Evolutionary conservation across 441 rosid genomes (phyloP), one percentile per base, ranked within the genome.

Genomic region (Raphanus hybrid): DNA sequence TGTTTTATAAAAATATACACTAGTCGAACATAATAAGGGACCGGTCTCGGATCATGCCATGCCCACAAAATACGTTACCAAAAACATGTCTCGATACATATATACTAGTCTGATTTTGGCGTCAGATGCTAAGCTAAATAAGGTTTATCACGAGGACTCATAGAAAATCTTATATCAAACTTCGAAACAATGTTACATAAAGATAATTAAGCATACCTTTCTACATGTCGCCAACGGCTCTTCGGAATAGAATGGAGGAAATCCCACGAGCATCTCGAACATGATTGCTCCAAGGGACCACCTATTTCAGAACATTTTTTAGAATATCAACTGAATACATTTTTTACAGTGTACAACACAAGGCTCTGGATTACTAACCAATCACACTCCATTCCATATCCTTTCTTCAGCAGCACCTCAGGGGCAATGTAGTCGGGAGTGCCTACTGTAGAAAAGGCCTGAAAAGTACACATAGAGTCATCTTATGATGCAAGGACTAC

Each of bases 371-470:
- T 59, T 55, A 84, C 92, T 71, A 66, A 88, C 92, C 92, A 88
- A 70, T 88, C 92, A 16, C 92, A 88, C 75, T 88, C 92, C 89
- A 88, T 88, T 67, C 90, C 92, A 39, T 88, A 88, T 37, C 92
- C 92, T 85, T 85, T 88, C 92, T 87, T 86, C 86, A 88, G 72
- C 67, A 88, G 76, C 68, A 88, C 90, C 79, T 88, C 92, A 62
- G 92, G 92, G 57, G 92, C 92, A 73, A 88, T 88, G 80, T 88
- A 88, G 75, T 88, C 92, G 3, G 92, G 92, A 27, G 92, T 88
- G 27, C 92, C 92, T 72, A 88, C 92, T 48, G 92, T 88, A 12
- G 92, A 88, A 79, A 85, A 88, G 57, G 92, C 92, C 92, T 88
- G 84, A 50, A 80, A 6, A 45, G 64, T 64, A 82, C 65, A 82